Base-by-base conservation (phyloP, 2,329 filamentous ascomycete genomes). In the Endoconidiophora polonica region DNA sequence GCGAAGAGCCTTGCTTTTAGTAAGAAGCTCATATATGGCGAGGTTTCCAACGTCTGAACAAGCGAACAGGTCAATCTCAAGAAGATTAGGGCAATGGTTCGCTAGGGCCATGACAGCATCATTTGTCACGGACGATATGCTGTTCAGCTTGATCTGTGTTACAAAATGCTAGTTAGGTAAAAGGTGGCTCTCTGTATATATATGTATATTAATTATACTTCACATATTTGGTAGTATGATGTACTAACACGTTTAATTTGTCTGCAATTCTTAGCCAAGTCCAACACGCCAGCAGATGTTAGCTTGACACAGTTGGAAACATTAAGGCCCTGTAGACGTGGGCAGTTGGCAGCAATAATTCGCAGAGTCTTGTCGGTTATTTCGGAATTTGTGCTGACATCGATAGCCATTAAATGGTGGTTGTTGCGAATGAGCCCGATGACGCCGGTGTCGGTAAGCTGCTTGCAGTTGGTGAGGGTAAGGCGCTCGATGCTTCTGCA, bases 11-110 rank as follows among this genome's bases (percentile, higher is more conserved):
- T 78, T 79, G 23, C 88, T 83, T 56, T 83, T 81, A 20, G 77
- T 73, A 45, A 98, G 72, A 12, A 98, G 75, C 2, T 82, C 76
- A 0, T 85, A 90, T 45, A 98, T 76, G 0, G 91, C 86, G 22
- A 79, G 75, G 60, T 93, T 91, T 55, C 84, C 84, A 56, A 98
- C 79, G 43, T 79, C 73, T 49, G 71, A 73, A 68, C 91, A 94
- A 58, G 86, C 83, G 58, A 94, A 85, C 12, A 98, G 75, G 62
- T 98, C 91, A 54, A 98, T 94, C 64, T 98, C 91, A 55, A 98
- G 79, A 29, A 98, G 87, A 57, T 94, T 90, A 10, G 81, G 85
- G 62, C 90, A 95, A 64, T 93, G 77, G 43, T 80, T 72, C 4
- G 91, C 90, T 61, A 98, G 93, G 3, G 87, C 84, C 52, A 85